These are phyloP conservation scores for Diplodia intermedia DNA, from an alignment of 2,329 filamentous ascomycete genomes.

Conservation along the genomic window DNA sequence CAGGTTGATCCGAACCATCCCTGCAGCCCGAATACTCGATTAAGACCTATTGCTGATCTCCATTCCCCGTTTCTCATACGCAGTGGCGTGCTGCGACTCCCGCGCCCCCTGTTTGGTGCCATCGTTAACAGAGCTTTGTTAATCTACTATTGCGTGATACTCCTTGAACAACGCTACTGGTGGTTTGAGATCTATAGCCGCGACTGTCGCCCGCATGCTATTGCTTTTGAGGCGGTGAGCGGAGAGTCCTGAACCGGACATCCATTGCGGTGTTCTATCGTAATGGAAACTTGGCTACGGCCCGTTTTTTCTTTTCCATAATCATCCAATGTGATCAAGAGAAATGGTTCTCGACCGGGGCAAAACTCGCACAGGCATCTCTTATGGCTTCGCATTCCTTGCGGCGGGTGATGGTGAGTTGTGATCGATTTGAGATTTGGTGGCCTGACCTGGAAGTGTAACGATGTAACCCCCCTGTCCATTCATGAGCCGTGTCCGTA, in stretches of 20 bases:
- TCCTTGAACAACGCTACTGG: too few relatives aligned
- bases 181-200: background rate
- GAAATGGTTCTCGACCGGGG: background rate
- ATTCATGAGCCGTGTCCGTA: background rate
- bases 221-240: background rate
- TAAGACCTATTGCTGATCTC: background rate
- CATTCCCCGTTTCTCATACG: background rate
- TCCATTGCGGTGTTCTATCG: background rate
- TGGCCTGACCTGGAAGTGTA: background rate
- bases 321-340: background rate
- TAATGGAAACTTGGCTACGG: background rate
- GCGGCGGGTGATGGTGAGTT: background rate
- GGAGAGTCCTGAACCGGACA: background rate
- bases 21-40: background rate
- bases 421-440: background rate
- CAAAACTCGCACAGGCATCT: background rate
- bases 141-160: background rate
- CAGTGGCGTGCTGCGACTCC: too few relatives aligned
- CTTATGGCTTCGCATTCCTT: background rate
- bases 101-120: background rate
- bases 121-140: background rate
- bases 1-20: constrained; percentile 4
- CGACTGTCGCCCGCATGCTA: background rate
- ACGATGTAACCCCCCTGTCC: background rate
- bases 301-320: background rate